Base-by-base conservation (phyloP, 345 rosid genomes). In the Bretschneidera sinensis region DNA sequence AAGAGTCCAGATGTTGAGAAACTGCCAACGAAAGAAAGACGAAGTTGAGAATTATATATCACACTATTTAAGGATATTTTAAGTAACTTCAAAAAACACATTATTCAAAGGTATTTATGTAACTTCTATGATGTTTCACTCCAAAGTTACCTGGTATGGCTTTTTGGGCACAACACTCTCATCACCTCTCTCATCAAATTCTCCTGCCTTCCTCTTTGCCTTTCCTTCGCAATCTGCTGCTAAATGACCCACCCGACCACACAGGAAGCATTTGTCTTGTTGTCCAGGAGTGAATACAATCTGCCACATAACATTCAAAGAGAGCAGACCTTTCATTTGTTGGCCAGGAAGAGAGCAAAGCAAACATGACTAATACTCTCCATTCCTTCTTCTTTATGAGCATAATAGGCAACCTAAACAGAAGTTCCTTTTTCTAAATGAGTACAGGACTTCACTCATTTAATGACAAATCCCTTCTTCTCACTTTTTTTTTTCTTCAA, bases 1-100 rank as follows among this genome's bases (percentile, higher is more conserved):
- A 45, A 90, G 90, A 48, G 86, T 88, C 97, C 97, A 94, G 59
- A 90, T 81, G 59, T 94, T 83, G 62, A 94, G 81, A 71, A 94
- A 85, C 99, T 94, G 95, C 75, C 64, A 24, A 58, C 33, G 43
- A 57, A 45, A 10, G 51, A 50, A 23, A 55, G 24, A 17, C 25
- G 33, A 24, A 33, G 13, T 21, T 64, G 20, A 56, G 35, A 21
- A 16, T 39, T 48, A 67, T 59, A 55, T 9, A 39, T 20, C 23
- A 10, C 31, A 50, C 17, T 21, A 21, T 50, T 8, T 24, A 14
- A 39, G 16, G 45, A 39, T 39, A 39, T 9, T 39, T 28, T 2
- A 39, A 4, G n/a, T n/a, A n/a, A 39, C 10, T 39, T 39, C 35
- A 9, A 31, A 31, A 31, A 4, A 31, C 9, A 28, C 45, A 39